Conservation (phyloP, 2,329 filamentous ascomycete genomes). For the Pseudogymnoascus pannorum region DNA sequence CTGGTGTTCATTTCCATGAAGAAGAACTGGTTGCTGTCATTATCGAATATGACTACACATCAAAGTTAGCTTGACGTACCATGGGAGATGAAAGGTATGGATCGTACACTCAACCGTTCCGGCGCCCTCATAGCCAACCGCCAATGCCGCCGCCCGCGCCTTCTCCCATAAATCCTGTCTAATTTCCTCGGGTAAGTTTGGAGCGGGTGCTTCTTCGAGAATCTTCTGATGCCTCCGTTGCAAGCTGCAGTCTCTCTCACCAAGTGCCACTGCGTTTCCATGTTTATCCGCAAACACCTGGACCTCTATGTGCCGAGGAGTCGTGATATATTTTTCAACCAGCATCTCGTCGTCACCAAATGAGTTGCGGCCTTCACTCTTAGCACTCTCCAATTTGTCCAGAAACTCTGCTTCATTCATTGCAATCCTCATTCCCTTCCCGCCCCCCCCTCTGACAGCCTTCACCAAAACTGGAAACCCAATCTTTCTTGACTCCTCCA, state of each 20-base stretch:
- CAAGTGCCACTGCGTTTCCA: slow-evolving; percentile 73
- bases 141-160: slow-evolving; percentile 59
- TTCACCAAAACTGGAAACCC: slow-evolving; percentile 69
- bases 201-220: slow-evolving; percentile 80
- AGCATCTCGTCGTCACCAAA: slow-evolving; percentile 83
- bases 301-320: slow-evolving; percentile 79
- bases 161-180: slow-evolving; percentile 58
- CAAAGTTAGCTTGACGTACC: slow-evolving; percentile 32
- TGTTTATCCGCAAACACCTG: slow-evolving; percentile 81
- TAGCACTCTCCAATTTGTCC: slow-evolving; percentile 62
- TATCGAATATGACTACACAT: slow-evolving; percentile 72
- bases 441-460: slow-evolving; percentile 72
- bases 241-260: slow-evolving; percentile 82
- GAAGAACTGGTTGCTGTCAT: slow-evolving; percentile 72
- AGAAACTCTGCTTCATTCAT: slow-evolving; percentile 60
- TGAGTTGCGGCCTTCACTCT: slow-evolving; percentile 67
- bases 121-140: slow-evolving; percentile 80
- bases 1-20: slow-evolving; percentile 82
- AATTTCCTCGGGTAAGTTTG: slow-evolving; percentile 51
- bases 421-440: slow-evolving; percentile 79
- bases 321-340: slow-evolving; percentile 74
- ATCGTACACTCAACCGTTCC: slow-evolving; percentile 81
- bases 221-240: slow-evolving; percentile 87
- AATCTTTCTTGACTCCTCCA: slow-evolving; percentile 64
- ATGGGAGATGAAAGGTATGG: slow-evolving; percentile 31